Conservation (phyloP, 2,329 filamentous ascomycete genomes). For the Aspergillus sergii region DNA sequence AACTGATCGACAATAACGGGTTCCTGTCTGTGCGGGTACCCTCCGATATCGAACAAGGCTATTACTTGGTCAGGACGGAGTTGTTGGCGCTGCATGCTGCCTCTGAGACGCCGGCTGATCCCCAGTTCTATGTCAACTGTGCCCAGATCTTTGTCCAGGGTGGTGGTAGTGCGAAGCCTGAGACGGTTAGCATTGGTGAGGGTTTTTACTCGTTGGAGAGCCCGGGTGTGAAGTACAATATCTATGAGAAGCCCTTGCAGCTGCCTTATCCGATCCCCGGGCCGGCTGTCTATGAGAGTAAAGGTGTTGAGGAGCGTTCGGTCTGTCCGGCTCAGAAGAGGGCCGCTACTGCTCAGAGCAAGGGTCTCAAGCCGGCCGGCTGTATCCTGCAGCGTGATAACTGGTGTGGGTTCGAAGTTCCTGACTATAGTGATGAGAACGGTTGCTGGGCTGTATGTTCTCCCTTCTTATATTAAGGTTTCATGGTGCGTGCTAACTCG, state of each 20-base stretch:
- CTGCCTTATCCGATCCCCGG: conserved; percentile 63
- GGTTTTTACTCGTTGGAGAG: conserved; percentile 60
- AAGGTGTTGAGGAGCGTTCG: conserved; percentile 12
- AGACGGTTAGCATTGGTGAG: conserved; percentile 65
- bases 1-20: conserved; percentile 66
- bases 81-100: conserved; percentile 69
- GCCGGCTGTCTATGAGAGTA: conserved; percentile 56
- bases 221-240: conserved; percentile 64
- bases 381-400: conserved; percentile 70
- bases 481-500: not conserved
- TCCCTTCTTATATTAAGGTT: not conserved
- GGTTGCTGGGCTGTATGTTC: conserved; percentile 61
- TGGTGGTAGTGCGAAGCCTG: conserved; percentile 50
- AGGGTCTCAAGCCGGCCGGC: conserved; percentile 57
- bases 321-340: conserved; percentile 8
- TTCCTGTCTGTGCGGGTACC: conserved; percentile 66
- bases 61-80: conserved; percentile 73
- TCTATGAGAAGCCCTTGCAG: conserved; percentile 57
- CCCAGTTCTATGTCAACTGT: conserved; percentile 75
- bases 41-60: conserved; percentile 61
- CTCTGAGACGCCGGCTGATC: conserved; percentile 53
- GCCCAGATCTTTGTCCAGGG: conserved; percentile 68
- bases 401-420: conserved; percentile 69
- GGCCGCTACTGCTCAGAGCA: conserved; percentile 36
- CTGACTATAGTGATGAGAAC: conserved; percentile 56